Evolutionary conservation across 139 green algal genomes (phyloP).

Genomic region (Asterochloris erici): DNA sequence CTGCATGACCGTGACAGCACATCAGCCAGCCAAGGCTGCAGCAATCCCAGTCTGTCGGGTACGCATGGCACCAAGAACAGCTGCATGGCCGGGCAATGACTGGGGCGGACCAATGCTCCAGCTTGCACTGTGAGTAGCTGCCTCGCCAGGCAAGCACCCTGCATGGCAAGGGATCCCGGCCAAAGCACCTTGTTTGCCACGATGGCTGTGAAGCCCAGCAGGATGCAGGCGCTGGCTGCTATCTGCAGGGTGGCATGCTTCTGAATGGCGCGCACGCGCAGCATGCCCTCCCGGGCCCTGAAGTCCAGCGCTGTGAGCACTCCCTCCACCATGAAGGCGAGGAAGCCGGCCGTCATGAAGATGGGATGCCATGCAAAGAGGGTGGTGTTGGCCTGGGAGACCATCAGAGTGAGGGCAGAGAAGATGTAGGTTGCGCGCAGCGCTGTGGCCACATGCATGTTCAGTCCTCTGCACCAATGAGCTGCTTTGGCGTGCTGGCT

Average conservation of each 20-base stretch:
- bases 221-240: neutral
- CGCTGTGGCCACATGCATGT: too few relatives aligned
- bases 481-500: too few relatives aligned
- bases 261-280: constrained; percentile 35
- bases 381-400: neutral
- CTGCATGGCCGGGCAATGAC: too few relatives aligned
- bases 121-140: too few relatives aligned
- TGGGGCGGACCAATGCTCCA: too few relatives aligned
- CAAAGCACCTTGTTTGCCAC: constrained; percentile 8
- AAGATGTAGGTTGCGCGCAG: too few relatives aligned
- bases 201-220: neutral
- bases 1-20: too few relatives aligned
- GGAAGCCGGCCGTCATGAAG: constrained; percentile 41
- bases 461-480: too few relatives aligned
- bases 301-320: constrained; percentile 24
- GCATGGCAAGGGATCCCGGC: neutral
- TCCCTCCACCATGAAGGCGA: constrained; percentile 41
- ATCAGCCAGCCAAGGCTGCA: too few relatives aligned
- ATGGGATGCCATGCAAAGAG: constrained; percentile 47
- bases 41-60: too few relatives aligned
- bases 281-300: constrained; percentile 24
- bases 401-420: neutral
- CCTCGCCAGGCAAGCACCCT: too few relatives aligned
- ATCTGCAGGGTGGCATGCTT: constrained; percentile 38
- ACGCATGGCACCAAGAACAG: too few relatives aligned